Conservation (phyloP, 108 stramenopile genomes). For the Pseudonitzschia pungens region DNA sequence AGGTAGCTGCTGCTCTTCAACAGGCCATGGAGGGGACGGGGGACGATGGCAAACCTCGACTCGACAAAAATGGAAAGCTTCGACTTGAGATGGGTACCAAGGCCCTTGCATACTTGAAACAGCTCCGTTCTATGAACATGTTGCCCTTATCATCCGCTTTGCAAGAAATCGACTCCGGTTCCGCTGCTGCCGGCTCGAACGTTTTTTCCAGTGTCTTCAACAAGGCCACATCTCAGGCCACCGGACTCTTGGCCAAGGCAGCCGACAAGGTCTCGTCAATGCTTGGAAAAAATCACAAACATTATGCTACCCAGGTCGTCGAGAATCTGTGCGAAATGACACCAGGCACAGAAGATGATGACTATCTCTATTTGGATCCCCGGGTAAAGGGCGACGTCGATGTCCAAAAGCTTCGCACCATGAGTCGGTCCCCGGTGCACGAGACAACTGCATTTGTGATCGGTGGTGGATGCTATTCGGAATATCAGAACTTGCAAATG, state of each 20-base stretch:
- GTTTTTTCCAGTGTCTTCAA: conserved; percentile 84
- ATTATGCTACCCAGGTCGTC: conserved; percentile 88
- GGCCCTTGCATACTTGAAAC: conserved; percentile 79
- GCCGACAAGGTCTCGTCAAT: conserved; percentile 88
- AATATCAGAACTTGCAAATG: conserved; percentile 97
- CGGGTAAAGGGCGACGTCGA: conserved; percentile 89
- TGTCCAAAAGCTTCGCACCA: conserved; percentile 59
- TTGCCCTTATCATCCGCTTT: conserved; percentile 67
- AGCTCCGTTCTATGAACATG: conserved; percentile 87
- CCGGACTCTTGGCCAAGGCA: conserved; percentile 91
- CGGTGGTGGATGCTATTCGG: conserved; percentile 96
- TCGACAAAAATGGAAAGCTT: conserved; percentile 58
- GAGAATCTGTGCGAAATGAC: conserved; percentile 91
- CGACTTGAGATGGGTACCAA: conserved; percentile 59
- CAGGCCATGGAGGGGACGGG: conserved; percentile 52
- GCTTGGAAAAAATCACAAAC: conserved; percentile 85
- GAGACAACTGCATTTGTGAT: conserved; percentile 95
- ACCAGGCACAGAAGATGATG: conserved; percentile 92
- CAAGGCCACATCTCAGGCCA: conserved; percentile 88
- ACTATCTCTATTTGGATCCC: conserved; percentile 93
- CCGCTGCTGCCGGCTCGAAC: conserved; percentile 29
- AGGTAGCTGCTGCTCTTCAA: conserved; percentile 74
- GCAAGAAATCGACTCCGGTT: conserved; percentile 50
- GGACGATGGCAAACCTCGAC: conserved; percentile 45
- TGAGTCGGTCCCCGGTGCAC: conserved; percentile 67